Base-by-base conservation (phyloP, 1,284 basidiomycete genomes). In the Cystobasidium pallidum region DNA sequence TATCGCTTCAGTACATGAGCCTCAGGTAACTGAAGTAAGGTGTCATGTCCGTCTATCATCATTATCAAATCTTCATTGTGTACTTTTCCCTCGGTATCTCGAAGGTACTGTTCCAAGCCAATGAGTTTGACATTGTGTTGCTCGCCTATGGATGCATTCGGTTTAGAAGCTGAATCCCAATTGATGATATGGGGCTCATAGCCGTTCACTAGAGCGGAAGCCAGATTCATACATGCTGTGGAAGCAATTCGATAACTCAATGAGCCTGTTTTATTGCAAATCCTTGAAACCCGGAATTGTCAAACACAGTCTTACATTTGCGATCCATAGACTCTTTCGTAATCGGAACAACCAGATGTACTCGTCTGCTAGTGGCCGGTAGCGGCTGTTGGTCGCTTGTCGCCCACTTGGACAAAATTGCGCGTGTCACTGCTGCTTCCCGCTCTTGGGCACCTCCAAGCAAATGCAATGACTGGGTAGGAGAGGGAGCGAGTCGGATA, bases 31-130 rank as follows among this genome's bases (percentile, higher is more conserved):
- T 55, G 54, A 7, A 55, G n/a, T 15, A 55, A 4, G 17, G 32
- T 55, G 34, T 55, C 54, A 19, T 55, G 54, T 6, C 54, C 54
- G n/a, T 55, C 54, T 13, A 36, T n/a, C 13, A 55, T 8, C 32
- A 55, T 19, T 2, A 55, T 11, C 2, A 55, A 30, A 34, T 36
- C 32, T 19, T 55, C 54, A 26, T n/a, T 7, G 24, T 24, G 11
- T 6, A 51, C 8, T 15, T 6, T 51, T 3, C 8, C n/a, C 4
- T 28, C 21, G 10, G 26, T 51, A 17, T 26, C 49, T 28, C 10
- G 4, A 17, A 51, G 49, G 24, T 51, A 26, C 24, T 51, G 21
- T 7, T 51, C 8, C 49, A 51, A 26, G 49, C 49, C 49, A 2
- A 28, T 4, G 3, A 51, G 24, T 15, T 51, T 51, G 7, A 47